Evolutionary conservation across 116 monocot species (phyloP).

Genomic region (Cymodocea nodosa): DNA sequence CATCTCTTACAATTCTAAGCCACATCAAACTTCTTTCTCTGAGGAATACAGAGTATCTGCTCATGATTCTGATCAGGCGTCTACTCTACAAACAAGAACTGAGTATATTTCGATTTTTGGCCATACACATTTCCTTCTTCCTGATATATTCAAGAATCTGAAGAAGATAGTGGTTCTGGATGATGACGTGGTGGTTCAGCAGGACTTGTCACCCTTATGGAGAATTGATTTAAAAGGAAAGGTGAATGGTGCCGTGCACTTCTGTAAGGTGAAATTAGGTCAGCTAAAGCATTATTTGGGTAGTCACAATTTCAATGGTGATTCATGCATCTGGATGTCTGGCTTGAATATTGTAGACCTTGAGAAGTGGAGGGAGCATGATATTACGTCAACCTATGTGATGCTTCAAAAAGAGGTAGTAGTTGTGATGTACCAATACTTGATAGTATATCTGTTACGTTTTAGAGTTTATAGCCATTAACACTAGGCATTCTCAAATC

Average conservation of each 20-base stretch:
- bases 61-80: constrained; percentile 20
- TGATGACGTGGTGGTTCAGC: constrained; percentile 93
- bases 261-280: constrained; percentile 59
- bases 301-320: constrained; percentile 16
- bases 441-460: neutral
- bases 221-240: constrained; percentile 72
- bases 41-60: constrained; percentile 79
- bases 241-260: constrained; percentile 70
- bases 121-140: constrained; percentile 81
- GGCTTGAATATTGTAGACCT: constrained; percentile 84
- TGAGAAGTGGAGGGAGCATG: constrained; percentile 74
- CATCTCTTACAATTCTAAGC: neutral
- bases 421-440: neutral
- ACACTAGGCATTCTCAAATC: neutral
- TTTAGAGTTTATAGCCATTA: neutral
- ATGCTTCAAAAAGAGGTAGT: constrained; percentile 60
- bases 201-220: constrained; percentile 81
- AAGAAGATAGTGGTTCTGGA: constrained; percentile 80
- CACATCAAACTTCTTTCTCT: constrained; percentile 20
- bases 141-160: constrained; percentile 77
- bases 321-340: constrained; percentile 82
- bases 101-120: constrained; percentile 79
- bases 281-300: constrained; percentile 62
- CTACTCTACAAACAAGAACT: constrained; percentile 39
- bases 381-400: constrained; percentile 52